phyloP scores from a whole-genome alignment of 768 basidiomycete genomes.

The Lentinula lateritia region DNA sequence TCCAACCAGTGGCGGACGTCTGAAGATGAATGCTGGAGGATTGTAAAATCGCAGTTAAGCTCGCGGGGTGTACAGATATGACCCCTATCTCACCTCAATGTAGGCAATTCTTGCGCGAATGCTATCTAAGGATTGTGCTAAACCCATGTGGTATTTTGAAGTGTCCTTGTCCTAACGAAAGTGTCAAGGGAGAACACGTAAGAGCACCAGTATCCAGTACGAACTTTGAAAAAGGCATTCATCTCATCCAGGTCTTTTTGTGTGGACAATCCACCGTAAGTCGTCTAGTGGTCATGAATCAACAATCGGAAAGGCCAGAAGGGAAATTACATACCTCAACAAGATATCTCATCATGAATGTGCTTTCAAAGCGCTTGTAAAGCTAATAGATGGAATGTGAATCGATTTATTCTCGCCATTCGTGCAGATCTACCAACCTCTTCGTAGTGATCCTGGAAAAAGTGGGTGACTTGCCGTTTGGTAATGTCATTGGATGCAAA shows the following conservation, averaged over 20 bases:
- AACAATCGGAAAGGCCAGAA: not conserved
- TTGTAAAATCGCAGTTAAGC: not conserved
- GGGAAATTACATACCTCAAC: slow-evolving; percentile 3
- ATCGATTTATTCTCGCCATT: not conserved
- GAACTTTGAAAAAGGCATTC: slow-evolving; percentile 9
- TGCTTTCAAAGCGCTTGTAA: slow-evolving; percentile 6
- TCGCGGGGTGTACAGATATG: not conserved
- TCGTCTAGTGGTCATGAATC: not conserved
- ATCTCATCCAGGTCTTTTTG: slow-evolving; percentile 8
- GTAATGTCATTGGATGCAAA: slow-evolving; percentile 38
- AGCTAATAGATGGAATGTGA: not conserved
- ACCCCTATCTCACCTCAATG: slow-evolving; percentile 1
- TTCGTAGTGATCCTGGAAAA: slow-evolving; percentile 49
- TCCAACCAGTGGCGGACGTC: slow-evolving; percentile 3
- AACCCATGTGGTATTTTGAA: not conserved
- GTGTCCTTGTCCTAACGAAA: slow-evolving; percentile 6
- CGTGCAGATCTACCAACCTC: slow-evolving; percentile 17
- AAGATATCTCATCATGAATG: slow-evolving; percentile 7
- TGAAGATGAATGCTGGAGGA: slow-evolving; percentile 3
- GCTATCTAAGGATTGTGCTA: slow-evolving; percentile 4
- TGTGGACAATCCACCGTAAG: slow-evolving; percentile 5
- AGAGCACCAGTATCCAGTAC: not conserved
- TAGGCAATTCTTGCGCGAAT: slow-evolving; percentile 7
- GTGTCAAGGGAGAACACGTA: too few relatives aligned
- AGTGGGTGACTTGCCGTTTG: slow-evolving; percentile 35